A percentile compares a stretch with the other conserved stretches of the same genome.
These are phyloP conservation scores for Selenicereus undatus DNA, from an alignment of 148 eudicot genomes.

Conservation along the genomic window DNA sequence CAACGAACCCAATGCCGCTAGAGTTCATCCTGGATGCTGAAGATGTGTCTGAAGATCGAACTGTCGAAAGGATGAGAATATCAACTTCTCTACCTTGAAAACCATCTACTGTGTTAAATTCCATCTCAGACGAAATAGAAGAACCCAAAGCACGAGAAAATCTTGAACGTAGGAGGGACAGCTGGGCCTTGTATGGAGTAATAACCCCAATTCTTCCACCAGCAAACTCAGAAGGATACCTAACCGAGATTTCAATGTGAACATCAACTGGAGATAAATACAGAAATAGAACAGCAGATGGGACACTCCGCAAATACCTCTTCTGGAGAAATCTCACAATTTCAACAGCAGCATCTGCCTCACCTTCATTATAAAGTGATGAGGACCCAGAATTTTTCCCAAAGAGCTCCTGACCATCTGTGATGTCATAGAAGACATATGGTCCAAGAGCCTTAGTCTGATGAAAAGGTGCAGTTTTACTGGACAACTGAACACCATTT, in stretches of 20 bases:
- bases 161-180: constrained; percentile 79
- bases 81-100: constrained; percentile 99
- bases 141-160: constrained; percentile 85
- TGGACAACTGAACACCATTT: constrained; percentile 63
- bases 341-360: constrained; percentile 96
- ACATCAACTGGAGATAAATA: constrained; percentile 9
- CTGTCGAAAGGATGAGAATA: constrained; percentile 85
- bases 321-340: constrained; percentile 58
- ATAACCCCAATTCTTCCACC: constrained; percentile 91
- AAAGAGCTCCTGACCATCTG: constrained; percentile 79
- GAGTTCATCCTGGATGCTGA: constrained; percentile 33
- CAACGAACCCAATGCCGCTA: constrained; percentile 83
- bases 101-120: constrained; percentile 96
- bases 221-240: constrained; percentile 75
- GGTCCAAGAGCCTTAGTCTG: constrained; percentile 80
- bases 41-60: constrained; percentile 63
- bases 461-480: constrained; percentile 75
- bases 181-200: constrained; percentile 91
- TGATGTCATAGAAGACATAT: constrained; percentile 77
- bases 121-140: constrained; percentile 75
- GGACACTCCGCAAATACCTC: constrained; percentile 36
- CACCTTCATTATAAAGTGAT: constrained; percentile 84
- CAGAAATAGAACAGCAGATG: constrained; percentile 7
- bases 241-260: constrained; percentile 27
- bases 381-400: constrained; percentile 73